Conservation (phyloP, 2,329 filamentous ascomycete species). For the Fusarium setosum region DNA sequence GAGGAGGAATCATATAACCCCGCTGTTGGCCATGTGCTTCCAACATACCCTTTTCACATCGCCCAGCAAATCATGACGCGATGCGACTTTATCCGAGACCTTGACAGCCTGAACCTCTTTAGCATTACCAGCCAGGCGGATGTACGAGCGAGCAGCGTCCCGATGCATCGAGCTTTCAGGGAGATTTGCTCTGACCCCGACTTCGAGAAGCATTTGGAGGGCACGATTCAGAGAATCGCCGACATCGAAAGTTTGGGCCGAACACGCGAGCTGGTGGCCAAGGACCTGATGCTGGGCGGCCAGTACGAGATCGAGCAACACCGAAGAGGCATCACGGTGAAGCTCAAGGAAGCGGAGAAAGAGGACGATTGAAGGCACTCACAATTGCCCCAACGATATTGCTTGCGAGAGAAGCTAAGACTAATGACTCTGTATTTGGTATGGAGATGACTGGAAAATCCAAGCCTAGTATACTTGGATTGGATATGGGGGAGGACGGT, state of each 20-base stretch:
- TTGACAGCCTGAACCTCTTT: constrained; percentile 95
- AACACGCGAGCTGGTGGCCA: constrained; percentile 94
- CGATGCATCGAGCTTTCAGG: constrained; percentile 93
- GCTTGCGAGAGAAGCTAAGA: not conserved
- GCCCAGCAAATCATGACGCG: constrained; percentile 95
- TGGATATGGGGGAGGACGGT: not conserved
- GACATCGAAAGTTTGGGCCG: constrained; percentile 93
- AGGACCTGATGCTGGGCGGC: constrained; percentile 88
- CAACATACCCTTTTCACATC: constrained; percentile 82
- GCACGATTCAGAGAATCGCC: constrained; percentile 85
- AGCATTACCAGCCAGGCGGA: constrained; percentile 89
- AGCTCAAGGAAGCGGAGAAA: constrained; percentile 56
- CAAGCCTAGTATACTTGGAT: constrained; percentile 2
- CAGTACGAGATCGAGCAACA: constrained; percentile 74
- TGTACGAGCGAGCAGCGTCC: constrained; percentile 92
- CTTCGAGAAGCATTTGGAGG: constrained; percentile 85
- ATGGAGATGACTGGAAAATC: not conserved
- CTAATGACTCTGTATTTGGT: constrained; percentile 6
- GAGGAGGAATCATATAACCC: constrained; percentile 74
- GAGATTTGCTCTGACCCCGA: constrained; percentile 81
- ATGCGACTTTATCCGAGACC: constrained; percentile 90
- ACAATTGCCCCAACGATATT: not conserved
- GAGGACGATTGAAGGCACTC: constrained; percentile 37
- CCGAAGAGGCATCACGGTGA: constrained; percentile 54
- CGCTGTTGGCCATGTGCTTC: constrained; percentile 78